Conservation (phyloP, 106 monocot genomes). For the Agapanthus africanus region DNA sequence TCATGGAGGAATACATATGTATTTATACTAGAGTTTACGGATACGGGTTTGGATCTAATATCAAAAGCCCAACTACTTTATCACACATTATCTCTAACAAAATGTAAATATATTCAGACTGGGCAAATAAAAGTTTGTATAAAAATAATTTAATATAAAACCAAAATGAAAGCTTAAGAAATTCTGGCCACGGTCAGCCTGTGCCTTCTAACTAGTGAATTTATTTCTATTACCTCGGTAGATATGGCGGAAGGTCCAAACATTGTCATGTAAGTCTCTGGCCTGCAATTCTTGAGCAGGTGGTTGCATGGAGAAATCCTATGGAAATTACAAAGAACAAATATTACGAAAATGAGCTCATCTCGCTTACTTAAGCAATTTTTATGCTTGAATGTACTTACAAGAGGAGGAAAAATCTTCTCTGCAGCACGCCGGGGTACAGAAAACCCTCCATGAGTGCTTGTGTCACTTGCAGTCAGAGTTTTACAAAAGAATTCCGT, state of each 20-base stretch:
- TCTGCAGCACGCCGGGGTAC: conserved; percentile 91
- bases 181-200: background rate
- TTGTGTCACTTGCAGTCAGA: conserved; percentile 91
- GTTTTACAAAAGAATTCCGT: conserved; percentile 94
- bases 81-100: no score
- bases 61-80: no score
- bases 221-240: conserved; percentile 60
- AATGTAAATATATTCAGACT: background rate
- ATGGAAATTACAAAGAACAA: background rate
- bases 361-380: no score
- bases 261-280: conserved; percentile 77
- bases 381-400: conserved; percentile 24
- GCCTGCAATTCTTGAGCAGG: conserved; percentile 87
- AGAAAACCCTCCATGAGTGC: conserved; percentile 95
- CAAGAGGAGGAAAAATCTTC: conserved; percentile 87
- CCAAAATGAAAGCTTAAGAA: background rate
- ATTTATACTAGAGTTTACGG: no score
- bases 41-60: no score
- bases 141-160: background rate
- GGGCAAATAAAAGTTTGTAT: background rate
- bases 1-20: no score
- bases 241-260: conserved; percentile 94
- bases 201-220: background rate
- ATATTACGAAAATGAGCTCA: background rate
- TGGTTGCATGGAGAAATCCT: conserved; percentile 92